phyloP scores from a whole-genome alignment of 306 rosid species.

The Cucurbita pepo region DNA sequence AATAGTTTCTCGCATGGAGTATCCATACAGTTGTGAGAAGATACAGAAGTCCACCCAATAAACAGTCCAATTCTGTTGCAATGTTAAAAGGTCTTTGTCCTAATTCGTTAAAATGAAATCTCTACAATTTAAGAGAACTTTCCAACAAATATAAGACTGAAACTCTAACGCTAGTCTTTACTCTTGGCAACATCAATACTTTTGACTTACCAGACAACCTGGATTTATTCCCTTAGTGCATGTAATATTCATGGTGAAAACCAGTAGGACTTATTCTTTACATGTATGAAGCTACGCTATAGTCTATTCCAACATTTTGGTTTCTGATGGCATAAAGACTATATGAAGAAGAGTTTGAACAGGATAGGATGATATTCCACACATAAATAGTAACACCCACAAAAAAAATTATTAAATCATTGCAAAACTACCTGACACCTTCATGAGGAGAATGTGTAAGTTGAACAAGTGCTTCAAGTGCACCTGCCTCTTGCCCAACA shows the following conservation, averaged over 20 bases:
- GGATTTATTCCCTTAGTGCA: background rate
- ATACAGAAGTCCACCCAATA: background rate
- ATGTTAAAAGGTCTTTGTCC: background rate
- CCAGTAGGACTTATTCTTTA: background rate
- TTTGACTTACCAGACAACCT: background rate
- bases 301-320: background rate
- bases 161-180: background rate
- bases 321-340: background rate
- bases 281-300: background rate
- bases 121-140: background rate
- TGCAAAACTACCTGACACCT: conserved; percentile 72
- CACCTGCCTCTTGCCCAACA: conserved; percentile 98
- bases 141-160: background rate
- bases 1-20: background rate
- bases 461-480: conserved; percentile 99
- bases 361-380: background rate
- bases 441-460: conserved; percentile 90
- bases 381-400: background rate
- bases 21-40: background rate
- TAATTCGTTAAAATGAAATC: background rate
- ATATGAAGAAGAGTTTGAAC: background rate
- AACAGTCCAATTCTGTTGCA: background rate
- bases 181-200: background rate
- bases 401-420: background rate
- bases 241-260: background rate